Conservation (phyloP, 352 stramenopile species). For the Pythium brachiatum region DNA sequence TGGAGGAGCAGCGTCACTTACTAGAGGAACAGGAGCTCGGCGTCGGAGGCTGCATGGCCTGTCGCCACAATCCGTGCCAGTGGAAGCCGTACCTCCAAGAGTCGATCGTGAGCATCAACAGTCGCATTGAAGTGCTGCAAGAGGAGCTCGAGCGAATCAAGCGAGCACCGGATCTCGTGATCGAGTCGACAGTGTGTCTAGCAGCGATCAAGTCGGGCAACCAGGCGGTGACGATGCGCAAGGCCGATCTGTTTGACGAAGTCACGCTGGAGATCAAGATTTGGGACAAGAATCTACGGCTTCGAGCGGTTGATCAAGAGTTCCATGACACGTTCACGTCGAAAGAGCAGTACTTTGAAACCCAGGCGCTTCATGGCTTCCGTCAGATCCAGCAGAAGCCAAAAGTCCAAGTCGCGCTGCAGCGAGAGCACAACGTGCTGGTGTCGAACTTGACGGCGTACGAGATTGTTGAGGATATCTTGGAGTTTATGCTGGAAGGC, state of each 20-base stretch:
- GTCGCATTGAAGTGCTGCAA: slow-evolving; percentile 55
- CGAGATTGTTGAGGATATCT: slow-evolving; percentile 93
- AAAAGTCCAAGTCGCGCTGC: slow-evolving; percentile 76
- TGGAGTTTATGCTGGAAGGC: slow-evolving; percentile 95
- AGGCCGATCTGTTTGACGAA: slow-evolving; percentile 71
- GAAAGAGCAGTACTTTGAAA: slow-evolving; percentile 85
- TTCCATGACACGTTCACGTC: slow-evolving; percentile 89
- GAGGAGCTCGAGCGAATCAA: slow-evolving; percentile 77
- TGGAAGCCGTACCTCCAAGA: slow-evolving; percentile 67
- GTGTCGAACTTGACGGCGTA: slow-evolving; percentile 80
- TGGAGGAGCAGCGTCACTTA: slow-evolving; percentile 63
- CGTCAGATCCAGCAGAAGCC: slow-evolving; percentile 78
- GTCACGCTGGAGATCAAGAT: slow-evolving; percentile 62
- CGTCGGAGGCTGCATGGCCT: slow-evolving; percentile 77
- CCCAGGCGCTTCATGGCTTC: slow-evolving; percentile 90
- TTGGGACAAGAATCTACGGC: slow-evolving; percentile 63
- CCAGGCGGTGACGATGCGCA: slow-evolving; percentile 47
- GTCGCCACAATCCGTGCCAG: slow-evolving; percentile 59
- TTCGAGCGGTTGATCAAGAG: slow-evolving; percentile 88
- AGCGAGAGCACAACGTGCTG: slow-evolving; percentile 86
- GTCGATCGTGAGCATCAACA: slow-evolving; percentile 46
- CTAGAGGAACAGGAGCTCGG: slow-evolving; percentile 73
- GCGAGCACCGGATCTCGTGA: slow-evolving; percentile 41
- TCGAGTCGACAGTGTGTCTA: slow-evolving; percentile 58
- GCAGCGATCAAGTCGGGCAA: slow-evolving; percentile 57